A percentile compares a stretch with the other conserved stretches of the same genome.
Evolutionary conservation across 2,329 filamentous ascomycete genomes (phyloP).

Genomic region (Cryphonectria japonica): DNA sequence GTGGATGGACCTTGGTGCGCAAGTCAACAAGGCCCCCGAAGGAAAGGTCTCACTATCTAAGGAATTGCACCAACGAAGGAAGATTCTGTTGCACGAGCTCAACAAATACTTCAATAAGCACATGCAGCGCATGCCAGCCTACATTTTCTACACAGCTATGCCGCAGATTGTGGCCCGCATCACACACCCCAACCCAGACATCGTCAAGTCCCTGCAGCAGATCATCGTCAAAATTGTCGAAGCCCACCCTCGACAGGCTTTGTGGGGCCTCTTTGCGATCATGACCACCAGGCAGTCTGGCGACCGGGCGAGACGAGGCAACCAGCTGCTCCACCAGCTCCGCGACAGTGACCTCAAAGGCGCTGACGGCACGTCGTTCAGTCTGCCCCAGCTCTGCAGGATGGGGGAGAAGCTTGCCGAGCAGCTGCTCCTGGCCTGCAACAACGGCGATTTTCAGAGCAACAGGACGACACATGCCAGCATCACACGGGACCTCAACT

Average conservation of each 20-base stretch:
- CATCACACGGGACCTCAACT: conserved; percentile 75
- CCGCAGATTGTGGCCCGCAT: conserved; percentile 97
- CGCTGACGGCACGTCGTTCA: conserved; percentile 54
- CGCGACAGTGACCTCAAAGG: conserved; percentile 51
- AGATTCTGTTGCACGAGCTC: conserved; percentile 68
- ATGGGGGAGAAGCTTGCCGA: conserved; percentile 83
- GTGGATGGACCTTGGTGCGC: conserved; percentile 89
- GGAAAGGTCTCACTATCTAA: conserved; percentile 57
- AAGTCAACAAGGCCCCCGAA: conserved; percentile 66
- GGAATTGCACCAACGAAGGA: conserved; percentile 59
- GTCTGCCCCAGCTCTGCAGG: conserved; percentile 72
- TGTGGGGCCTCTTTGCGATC: conserved; percentile 90
- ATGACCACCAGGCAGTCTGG: conserved; percentile 75
- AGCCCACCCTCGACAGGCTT: conserved; percentile 84
- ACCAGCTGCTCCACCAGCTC: conserved; percentile 55
- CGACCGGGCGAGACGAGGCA: conserved; percentile 63
- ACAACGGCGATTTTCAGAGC: conserved; percentile 72
- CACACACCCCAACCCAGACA: conserved; percentile 77
- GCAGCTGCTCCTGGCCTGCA: conserved; percentile 79
- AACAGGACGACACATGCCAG: conserved; percentile 72
- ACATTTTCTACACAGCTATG: conserved; percentile 80
- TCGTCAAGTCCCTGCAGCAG: conserved; percentile 74
- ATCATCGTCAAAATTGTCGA: conserved; percentile 88
- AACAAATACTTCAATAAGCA: conserved; percentile 82
- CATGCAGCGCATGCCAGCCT: conserved; percentile 70